Evolutionary conservation across 2,329 filamentous ascomycete genomes (phyloP), one percentile per base, ranked within the genome.

Genomic region (Trichoderma asperellum): DNA sequence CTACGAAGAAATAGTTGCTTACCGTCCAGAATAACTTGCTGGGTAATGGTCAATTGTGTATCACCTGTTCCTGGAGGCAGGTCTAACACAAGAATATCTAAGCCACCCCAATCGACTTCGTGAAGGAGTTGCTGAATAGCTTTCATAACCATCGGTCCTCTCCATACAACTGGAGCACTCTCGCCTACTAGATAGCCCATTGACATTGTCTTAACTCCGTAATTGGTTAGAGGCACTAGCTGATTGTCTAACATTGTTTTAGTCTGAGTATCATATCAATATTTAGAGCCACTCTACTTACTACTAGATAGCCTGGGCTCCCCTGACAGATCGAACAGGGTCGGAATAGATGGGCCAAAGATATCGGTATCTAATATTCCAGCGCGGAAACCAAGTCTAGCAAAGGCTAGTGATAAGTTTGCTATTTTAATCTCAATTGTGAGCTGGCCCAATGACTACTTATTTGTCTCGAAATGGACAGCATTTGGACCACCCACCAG

Each of bases 101-200:
- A 83, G 14, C 90, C 90, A 16, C 91, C 93, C 96, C 96, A 99
- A 65, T 96, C 92, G 0, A 99, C 96, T 74, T 97, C 93, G 78
- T 97, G 95, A 8, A 99, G 87, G 5, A 99, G 88, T 77, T 99
- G 96, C 74, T 97, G 94, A 72, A 99, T 86, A 0, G 96, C 96
- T 77, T 98, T 99, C 86, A 97, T 96, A 16, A 98, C 92, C 94
- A 99, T 97, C 2, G 97, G 87, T 0, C 96, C 96, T 63, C 96
- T 89, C 96, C 96, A 99, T 37, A 96, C 94, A 18, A 99, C 91
- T 0, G 94, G 93, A 5, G 92, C 91, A 12, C 89, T 86, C 73
- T 93, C 90, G 24, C 88, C 88, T 1, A 97, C 89, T 0, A 99
- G 86, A 73, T 97, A 98, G 61, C 96, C 96, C 92, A 99, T 98